These are phyloP conservation scores for Gastrodia elata DNA, from an alignment of 106 monocot genomes.

Conservation along the genomic window DNA sequence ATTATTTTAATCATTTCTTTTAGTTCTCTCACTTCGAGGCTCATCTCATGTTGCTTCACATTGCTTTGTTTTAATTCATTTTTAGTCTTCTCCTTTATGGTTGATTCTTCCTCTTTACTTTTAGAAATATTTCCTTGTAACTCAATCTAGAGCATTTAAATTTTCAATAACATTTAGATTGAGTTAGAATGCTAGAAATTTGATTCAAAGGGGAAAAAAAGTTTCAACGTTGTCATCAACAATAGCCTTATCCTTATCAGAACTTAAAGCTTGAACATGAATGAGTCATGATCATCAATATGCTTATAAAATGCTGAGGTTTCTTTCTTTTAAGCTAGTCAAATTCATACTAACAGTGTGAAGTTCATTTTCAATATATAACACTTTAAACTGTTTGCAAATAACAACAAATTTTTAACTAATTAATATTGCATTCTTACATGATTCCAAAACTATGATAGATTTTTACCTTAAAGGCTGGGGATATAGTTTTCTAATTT, in stretches of 20 bases:
- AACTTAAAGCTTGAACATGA: neutral
- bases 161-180: neutral
- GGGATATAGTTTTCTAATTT: neutral
- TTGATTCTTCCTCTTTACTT: neutral
- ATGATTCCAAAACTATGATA: neutral
- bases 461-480: neutral
- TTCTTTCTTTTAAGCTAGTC: neutral
- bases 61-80: neutral
- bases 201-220: neutral
- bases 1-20: slow-evolving; percentile 3
- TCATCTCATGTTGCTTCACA: neutral
- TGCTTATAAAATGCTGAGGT: neutral
- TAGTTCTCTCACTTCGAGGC: neutral
- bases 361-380: neutral
- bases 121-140: neutral
- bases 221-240: neutral
- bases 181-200: neutral
- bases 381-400: neutral
- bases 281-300: neutral
- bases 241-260: neutral
- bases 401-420: neutral
- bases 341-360: neutral
- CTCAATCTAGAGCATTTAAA: slow-evolving; percentile 15
- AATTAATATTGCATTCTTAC: neutral
- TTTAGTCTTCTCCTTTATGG: neutral